Evolutionary conservation across 768 basidiomycete species (phyloP).

Genomic region (Amylocystis lapponica): DNA sequence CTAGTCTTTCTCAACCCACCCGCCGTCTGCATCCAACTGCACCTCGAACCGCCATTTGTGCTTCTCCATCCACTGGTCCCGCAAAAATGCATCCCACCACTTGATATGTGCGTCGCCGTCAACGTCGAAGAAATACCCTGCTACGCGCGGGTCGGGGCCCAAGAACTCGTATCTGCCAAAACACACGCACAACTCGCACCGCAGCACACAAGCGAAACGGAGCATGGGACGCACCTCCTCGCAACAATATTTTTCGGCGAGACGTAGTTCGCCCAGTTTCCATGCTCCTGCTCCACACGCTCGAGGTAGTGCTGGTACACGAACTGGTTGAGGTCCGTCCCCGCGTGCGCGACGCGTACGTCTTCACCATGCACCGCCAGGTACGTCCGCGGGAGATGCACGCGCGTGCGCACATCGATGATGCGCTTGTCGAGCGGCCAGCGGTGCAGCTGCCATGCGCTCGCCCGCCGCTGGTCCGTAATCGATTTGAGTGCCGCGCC

Average conservation of each 20-base stretch:
- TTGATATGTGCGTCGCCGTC: slow-evolving; percentile 35
- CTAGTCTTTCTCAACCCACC: slow-evolving; percentile 36
- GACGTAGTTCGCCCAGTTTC: slow-evolving; percentile 13
- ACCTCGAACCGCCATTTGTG: slow-evolving; percentile 36
- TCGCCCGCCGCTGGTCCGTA: slow-evolving; percentile 26
- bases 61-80: slow-evolving; percentile 38
- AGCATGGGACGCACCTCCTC: slow-evolving; percentile 6
- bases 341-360: slow-evolving; percentile 24
- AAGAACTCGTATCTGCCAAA: slow-evolving; percentile 36
- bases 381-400: slow-evolving; percentile 38
- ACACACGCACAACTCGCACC: not conserved
- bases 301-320: slow-evolving; percentile 27
- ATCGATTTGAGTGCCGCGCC: slow-evolving; percentile 25
- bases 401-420: slow-evolving; percentile 23
- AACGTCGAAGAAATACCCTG: slow-evolving; percentile 33
- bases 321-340: slow-evolving; percentile 34
- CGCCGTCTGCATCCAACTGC: slow-evolving; percentile 25
- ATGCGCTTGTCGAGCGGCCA: slow-evolving; percentile 35
- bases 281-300: slow-evolving; percentile 12
- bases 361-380: slow-evolving; percentile 31
- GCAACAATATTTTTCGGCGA: slow-evolving; percentile 4
- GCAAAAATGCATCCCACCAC: slow-evolving; percentile 40
- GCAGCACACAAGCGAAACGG: not conserved
- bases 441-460: slow-evolving; percentile 34
- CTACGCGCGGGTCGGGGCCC: slow-evolving; percentile 39